phyloP scores from a whole-genome alignment of 148 eudicot species.

The Rhododendron ferrugineum region DNA sequence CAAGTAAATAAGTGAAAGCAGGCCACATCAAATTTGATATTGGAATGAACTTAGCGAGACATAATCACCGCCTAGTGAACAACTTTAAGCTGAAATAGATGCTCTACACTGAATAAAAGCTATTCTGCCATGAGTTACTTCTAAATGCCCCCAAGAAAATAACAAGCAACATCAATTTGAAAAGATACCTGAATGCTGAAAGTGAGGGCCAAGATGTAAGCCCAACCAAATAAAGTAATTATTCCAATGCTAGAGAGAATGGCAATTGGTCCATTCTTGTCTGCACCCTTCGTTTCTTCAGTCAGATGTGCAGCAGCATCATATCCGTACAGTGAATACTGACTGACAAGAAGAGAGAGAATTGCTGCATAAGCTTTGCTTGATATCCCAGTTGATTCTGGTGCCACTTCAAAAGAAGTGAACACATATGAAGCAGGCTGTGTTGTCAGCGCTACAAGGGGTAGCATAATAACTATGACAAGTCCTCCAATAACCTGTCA shows the following conservation, averaged over 20 bases:
- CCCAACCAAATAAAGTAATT: constrained; percentile 59
- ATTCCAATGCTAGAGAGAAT: constrained; percentile 61
- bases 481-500: constrained; percentile 51
- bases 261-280: constrained; percentile 59
- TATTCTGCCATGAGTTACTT: background rate
- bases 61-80: background rate
- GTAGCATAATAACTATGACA: constrained; percentile 53
- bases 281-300: constrained; percentile 67
- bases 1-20: background rate
- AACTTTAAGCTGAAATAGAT: background rate
- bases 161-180: background rate
- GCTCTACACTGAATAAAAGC: background rate
- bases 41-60: background rate
- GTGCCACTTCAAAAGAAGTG: constrained; percentile 35
- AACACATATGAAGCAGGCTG: constrained; percentile 58
- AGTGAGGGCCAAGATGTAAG: constrained; percentile 54
- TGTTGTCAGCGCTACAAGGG: constrained; percentile 50
- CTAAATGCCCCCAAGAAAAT: background rate
- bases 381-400: constrained; percentile 41
- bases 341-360: constrained; percentile 56
- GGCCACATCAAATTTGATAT: background rate
- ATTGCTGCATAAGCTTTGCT: constrained; percentile 36
- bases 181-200: constrained; percentile 56
- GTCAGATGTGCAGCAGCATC: constrained; percentile 76
- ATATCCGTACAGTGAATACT: constrained; percentile 57